Conservation (phyloP, 106 monocot species). For the Allium fistulosum region DNA sequence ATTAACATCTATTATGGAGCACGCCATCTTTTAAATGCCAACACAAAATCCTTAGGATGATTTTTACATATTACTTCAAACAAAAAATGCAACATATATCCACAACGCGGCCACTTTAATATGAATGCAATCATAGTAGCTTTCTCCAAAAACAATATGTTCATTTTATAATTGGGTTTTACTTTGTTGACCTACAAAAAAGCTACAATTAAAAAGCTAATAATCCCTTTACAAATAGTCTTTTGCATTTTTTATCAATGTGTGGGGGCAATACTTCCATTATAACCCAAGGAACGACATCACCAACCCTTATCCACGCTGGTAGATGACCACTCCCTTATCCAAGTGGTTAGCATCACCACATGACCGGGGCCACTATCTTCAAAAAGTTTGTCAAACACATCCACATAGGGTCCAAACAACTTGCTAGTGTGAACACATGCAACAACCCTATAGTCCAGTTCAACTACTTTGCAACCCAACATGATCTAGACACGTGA, state of each 20-base stretch:
- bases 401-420: slow-evolving; percentile 48
- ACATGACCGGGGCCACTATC: slow-evolving; percentile 63
- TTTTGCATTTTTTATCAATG: slow-evolving; percentile 81
- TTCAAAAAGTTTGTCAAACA: slow-evolving; percentile 75
- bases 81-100: no score
- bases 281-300: slow-evolving; percentile 89
- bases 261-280: slow-evolving; percentile 53
- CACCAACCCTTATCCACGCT: slow-evolving; percentile 50
- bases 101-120: slow-evolving; percentile 43
- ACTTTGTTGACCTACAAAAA: no score
- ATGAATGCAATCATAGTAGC: no score
- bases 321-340: slow-evolving; percentile 76
- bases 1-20: no score
- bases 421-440: slow-evolving; percentile 50
- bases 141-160: no score
- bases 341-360: slow-evolving; percentile 91
- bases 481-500: slow-evolving; percentile 55
- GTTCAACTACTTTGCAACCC: slow-evolving; percentile 85
- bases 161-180: no score
- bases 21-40: no score
- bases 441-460: slow-evolving; percentile 56
- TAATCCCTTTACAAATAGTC: no score
- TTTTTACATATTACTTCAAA: no score
- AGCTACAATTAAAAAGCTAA: no score
- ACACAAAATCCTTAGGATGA: no score